phyloP scores from a whole-genome alignment of 2,329 filamentous ascomycete species.

The Paecilomyces sp. region DNA sequence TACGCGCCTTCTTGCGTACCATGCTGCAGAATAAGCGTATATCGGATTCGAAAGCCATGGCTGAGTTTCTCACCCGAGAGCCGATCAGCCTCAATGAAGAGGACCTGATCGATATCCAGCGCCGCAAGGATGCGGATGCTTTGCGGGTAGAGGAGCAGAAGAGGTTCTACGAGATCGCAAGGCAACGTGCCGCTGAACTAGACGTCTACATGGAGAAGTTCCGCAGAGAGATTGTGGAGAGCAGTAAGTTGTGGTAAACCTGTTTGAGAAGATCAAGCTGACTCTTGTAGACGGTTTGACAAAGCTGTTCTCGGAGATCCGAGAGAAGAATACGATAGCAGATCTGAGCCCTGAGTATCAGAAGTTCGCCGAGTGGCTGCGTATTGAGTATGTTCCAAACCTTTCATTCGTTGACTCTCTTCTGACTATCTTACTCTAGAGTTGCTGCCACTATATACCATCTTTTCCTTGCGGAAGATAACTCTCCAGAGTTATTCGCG shows the following conservation, averaged over 20 bases:
- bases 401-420: background rate
- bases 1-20: slow-evolving; percentile 83
- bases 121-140: slow-evolving; percentile 75
- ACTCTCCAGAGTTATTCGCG: slow-evolving; percentile 91
- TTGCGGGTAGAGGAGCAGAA: slow-evolving; percentile 87
- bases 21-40: slow-evolving; percentile 78
- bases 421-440: slow-evolving; percentile 23
- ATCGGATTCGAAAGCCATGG: slow-evolving; percentile 72
- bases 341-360: slow-evolving; percentile 92
- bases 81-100: slow-evolving; percentile 71
- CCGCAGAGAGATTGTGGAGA: slow-evolving; percentile 59
- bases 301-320: slow-evolving; percentile 87
- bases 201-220: slow-evolving; percentile 96
- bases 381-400: slow-evolving; percentile 62
- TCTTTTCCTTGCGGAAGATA: slow-evolving; percentile 94
- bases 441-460: slow-evolving; percentile 95
- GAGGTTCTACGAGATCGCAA: slow-evolving; percentile 90
- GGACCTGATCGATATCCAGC: slow-evolving; percentile 72
- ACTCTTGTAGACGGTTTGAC: slow-evolving; percentile 65
- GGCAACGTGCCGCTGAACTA: slow-evolving; percentile 80
- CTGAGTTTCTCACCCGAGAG: slow-evolving; percentile 71
- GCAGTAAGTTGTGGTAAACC: slow-evolving; percentile 49
- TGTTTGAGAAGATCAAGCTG: slow-evolving; percentile 22
- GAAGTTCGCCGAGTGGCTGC: slow-evolving; percentile 96
- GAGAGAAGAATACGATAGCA: slow-evolving; percentile 76